Conservation (phyloP, 139 green algal species). For the Asterochloris erici region DNA sequence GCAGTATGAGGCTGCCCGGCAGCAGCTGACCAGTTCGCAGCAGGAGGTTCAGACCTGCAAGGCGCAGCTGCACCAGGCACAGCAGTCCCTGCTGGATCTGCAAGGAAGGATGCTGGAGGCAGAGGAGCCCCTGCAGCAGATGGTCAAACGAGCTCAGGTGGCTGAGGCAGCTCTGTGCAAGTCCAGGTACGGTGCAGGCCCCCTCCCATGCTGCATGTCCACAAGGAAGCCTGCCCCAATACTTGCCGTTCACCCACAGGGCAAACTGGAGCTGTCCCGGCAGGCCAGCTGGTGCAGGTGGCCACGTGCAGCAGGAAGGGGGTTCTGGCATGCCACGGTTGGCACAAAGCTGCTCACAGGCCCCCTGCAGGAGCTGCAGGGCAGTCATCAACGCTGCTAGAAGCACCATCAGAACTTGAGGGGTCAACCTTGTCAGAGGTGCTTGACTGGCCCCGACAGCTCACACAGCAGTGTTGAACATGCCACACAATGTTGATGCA, state of each 20-base stretch:
- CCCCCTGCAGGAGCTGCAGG: neutral
- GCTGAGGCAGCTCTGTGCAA: neutral
- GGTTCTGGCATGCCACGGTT: neutral
- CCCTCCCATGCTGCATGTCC: no score
- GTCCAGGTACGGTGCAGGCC: neutral
- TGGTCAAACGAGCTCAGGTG: neutral
- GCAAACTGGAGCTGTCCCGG: no score
- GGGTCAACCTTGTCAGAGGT: neutral
- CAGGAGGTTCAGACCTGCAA: slow-evolving; percentile 10
- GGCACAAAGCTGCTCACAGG: no score
- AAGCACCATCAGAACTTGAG: neutral
- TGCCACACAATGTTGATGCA: neutral
- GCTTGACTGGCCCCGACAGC: neutral
- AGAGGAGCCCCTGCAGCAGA: neutral
- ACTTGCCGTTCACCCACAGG: neutral
- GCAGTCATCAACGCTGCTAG: neutral
- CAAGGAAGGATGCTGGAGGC: neutral
- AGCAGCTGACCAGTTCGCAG: neutral
- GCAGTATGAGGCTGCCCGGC: slow-evolving; percentile 4
- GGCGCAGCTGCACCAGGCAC: slow-evolving; percentile 13
- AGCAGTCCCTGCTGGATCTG: neutral
- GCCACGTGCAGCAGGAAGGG: no score
- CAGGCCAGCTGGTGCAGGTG: no score
- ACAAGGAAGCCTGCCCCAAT: neutral
- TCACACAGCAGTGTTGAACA: neutral